These are phyloP conservation scores for Mycena galopus DNA, from an alignment of 768 basidiomycete species.

Conservation along the genomic window DNA sequence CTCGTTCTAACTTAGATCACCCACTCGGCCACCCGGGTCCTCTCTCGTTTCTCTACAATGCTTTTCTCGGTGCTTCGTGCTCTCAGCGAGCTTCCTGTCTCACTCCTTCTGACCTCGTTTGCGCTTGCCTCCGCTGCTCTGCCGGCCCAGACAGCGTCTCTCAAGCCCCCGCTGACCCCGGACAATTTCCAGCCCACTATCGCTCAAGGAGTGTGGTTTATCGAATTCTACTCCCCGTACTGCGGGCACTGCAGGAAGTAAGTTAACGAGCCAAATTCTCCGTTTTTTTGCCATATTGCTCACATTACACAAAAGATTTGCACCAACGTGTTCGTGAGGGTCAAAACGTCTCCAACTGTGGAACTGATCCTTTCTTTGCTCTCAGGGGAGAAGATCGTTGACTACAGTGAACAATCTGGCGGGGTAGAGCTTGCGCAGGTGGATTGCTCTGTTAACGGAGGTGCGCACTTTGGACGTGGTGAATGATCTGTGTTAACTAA, in stretches of 20 bases:
- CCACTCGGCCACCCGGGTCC: too few relatives aligned
- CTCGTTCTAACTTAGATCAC: too few relatives aligned
- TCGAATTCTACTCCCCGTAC: slow-evolving; percentile 91
- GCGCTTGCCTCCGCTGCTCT: slow-evolving; percentile 35
- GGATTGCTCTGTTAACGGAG: slow-evolving; percentile 83
- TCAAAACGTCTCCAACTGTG: too few relatives aligned
- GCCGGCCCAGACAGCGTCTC: slow-evolving; percentile 33
- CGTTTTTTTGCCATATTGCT: too few relatives aligned
- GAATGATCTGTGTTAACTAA: not conserved
- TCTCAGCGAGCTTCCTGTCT: slow-evolving; percentile 35
- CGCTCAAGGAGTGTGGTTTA: slow-evolving; percentile 76
- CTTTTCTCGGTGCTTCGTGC: slow-evolving; percentile 14
- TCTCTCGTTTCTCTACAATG: not conserved
- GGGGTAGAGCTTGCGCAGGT: slow-evolving; percentile 83
- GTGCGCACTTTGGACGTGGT: slow-evolving; percentile 56
- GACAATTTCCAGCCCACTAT: slow-evolving; percentile 69
- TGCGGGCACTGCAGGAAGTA: slow-evolving; percentile 84
- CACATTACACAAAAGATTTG: too few relatives aligned
- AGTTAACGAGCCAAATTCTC: too few relatives aligned
- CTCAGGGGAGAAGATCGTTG: slow-evolving; percentile 67
- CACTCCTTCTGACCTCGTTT: slow-evolving; percentile 32
- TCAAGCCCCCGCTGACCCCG: slow-evolving; percentile 60
- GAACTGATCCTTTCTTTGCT: too few relatives aligned
- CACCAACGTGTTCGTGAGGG: too few relatives aligned
- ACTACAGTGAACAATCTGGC: slow-evolving; percentile 57